Conservation (phyloP, 805 yeast species). For the Candida peoriensis region DNA sequence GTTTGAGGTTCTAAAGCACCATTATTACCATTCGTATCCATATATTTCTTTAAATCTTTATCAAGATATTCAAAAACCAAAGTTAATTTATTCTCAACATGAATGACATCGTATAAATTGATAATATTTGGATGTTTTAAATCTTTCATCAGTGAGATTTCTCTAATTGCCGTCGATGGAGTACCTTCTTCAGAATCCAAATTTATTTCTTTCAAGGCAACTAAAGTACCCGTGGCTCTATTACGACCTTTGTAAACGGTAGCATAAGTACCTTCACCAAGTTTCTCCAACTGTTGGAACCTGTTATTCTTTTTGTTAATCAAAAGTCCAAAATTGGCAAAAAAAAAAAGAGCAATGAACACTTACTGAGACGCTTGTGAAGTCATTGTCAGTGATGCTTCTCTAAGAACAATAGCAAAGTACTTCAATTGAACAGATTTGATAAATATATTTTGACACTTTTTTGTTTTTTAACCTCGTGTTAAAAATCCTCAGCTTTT, state of each 20-base stretch:
- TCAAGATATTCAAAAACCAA: conserved; percentile 92
- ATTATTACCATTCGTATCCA: conserved; percentile 85
- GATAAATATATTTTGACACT: too few relatives aligned
- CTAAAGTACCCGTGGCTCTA: conserved; percentile 79
- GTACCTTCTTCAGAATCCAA: conserved; percentile 95
- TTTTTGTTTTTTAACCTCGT: background rate
- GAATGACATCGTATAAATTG: conserved; percentile 90
- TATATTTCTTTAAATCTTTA: conserved; percentile 86
- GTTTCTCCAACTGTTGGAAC: conserved; percentile 56
- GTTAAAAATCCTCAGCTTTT: too few relatives aligned
- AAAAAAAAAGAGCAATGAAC: too few relatives aligned
- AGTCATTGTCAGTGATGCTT: conserved; percentile 16
- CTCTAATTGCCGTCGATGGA: conserved; percentile 96
- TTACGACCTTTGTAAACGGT: conserved; percentile 96
- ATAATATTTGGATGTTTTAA: conserved; percentile 90
- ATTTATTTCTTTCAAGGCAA: conserved; percentile 91
- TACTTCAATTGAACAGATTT: too few relatives aligned
- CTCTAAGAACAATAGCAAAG: too few relatives aligned
- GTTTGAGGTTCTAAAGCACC: conserved; percentile 84
- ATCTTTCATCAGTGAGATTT: conserved; percentile 92
- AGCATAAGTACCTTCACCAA: conserved; percentile 96
- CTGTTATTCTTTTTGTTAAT: conserved; percentile 10
- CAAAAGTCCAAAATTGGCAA: background rate
- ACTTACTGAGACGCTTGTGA: conserved; percentile 25
- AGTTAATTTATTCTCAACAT: conserved; percentile 92